These are phyloP conservation scores for Alternaria tenuissima DNA, from an alignment of 2,329 filamentous ascomycete genomes.

Conservation along the genomic window DNA sequence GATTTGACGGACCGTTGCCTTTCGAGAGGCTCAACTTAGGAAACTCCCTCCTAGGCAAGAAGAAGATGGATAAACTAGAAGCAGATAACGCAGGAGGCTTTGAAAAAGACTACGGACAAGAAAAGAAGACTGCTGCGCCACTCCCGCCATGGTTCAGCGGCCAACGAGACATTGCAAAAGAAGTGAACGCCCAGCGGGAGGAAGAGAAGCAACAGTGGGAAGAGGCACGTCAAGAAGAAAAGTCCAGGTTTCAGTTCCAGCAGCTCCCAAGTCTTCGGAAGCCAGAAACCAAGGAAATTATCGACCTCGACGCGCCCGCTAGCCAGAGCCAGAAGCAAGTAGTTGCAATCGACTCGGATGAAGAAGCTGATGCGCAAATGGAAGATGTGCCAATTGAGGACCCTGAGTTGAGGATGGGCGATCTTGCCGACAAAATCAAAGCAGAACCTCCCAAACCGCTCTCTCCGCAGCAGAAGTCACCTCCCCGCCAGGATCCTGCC, in stretches of 20 bases:
- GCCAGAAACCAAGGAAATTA: conserved; percentile 60
- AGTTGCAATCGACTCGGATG: conserved; percentile 70
- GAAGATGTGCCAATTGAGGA: conserved; percentile 45
- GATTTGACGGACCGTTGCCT: conserved; percentile 81
- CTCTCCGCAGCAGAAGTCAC: conserved; percentile 26
- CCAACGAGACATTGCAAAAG: conserved; percentile 58
- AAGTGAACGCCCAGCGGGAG: conserved; percentile 63
- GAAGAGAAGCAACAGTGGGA: conserved; percentile 60
- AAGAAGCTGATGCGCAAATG: conserved; percentile 56
- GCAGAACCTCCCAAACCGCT: conserved; percentile 52
- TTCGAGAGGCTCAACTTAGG: conserved; percentile 84
- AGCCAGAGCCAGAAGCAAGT: conserved; percentile 59
- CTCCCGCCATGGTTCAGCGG: conserved; percentile 79
- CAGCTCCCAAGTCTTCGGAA: conserved; percentile 66
- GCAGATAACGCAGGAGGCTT: conserved; percentile 71
- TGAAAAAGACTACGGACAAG: conserved; percentile 58
- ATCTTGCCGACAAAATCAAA: conserved; percentile 55
- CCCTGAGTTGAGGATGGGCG: conserved; percentile 50
- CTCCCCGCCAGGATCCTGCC: conserved; percentile 30
- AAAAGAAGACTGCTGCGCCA: conserved; percentile 61
- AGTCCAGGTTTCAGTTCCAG: conserved; percentile 69
- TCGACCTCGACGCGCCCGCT: conserved; percentile 56
- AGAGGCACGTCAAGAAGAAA: conserved; percentile 63
- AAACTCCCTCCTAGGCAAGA: conserved; percentile 63
- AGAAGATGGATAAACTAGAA: conserved; percentile 61